These are phyloP conservation scores for Arachnomyces sp. DNA, from an alignment of 2,329 filamentous ascomycete species.

Conservation along the genomic window DNA sequence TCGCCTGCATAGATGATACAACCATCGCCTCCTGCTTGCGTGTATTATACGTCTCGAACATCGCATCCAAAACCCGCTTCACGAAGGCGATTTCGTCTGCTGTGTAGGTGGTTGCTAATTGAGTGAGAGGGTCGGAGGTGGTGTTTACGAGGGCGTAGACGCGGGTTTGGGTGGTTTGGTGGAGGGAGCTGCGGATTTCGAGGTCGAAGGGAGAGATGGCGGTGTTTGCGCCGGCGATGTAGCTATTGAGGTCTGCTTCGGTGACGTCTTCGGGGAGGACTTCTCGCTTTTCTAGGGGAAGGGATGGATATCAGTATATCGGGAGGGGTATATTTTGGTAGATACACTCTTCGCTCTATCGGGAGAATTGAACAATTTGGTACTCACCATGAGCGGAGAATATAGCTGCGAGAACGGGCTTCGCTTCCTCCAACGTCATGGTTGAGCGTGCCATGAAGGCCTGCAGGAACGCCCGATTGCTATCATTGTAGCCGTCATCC, in stretches of 20 bases:
- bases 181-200: slow-evolving; percentile 68
- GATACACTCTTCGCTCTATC: not conserved
- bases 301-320: slow-evolving; percentile 9
- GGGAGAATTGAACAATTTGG: not conserved
- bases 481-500: slow-evolving; percentile 53
- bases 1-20: slow-evolving; percentile 69
- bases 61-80: slow-evolving; percentile 77
- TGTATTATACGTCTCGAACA: slow-evolving; percentile 87
- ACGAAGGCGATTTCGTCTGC: slow-evolving; percentile 85
- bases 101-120: slow-evolving; percentile 72
- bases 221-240: slow-evolving; percentile 62
- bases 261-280: slow-evolving; percentile 58
- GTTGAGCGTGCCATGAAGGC: slow-evolving; percentile 72
- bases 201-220: slow-evolving; percentile 74
- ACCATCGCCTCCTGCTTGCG: slow-evolving; percentile 75
- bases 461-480: slow-evolving; percentile 83
- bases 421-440: slow-evolving; percentile 67
- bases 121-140: slow-evolving; percentile 73
- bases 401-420: slow-evolving; percentile 68
- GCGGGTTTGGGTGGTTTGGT: slow-evolving; percentile 58
- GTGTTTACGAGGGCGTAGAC: slow-evolving; percentile 83
- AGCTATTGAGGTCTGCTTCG: slow-evolving; percentile 58
- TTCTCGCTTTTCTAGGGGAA: slow-evolving; percentile 35
- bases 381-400: slow-evolving; percentile 50
- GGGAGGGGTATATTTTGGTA: not conserved